Base-by-base conservation (phyloP, 176 grass and related monocot species). In the Bonia amplexicaulis region DNA sequence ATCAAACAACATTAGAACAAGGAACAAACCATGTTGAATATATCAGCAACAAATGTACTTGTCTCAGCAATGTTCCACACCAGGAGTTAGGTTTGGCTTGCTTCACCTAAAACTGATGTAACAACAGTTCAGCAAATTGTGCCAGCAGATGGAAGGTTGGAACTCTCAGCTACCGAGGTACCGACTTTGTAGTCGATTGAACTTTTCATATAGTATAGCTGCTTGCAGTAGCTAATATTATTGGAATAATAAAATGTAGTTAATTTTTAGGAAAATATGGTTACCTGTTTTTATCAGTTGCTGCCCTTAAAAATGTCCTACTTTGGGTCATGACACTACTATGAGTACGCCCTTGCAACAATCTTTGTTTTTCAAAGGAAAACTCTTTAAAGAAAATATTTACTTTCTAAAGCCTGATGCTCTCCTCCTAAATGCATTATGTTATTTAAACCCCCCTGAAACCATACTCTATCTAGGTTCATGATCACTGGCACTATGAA, bases 61-160 rank as follows among this genome's bases (percentile, higher is more conserved):
- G 22, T 46, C 68, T 31, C 16, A 42, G 8, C 72, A 17, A 40
- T 69, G 45, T 41, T 52, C n/a, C 52, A 77, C 77, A 11, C 22
- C 41, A 35, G 7, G 20, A 86, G 37, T 65, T 74, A 46, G 60
- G 47, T 74, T 73, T 76, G 53, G 20, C 39, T 65, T 53, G 65
- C 37, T 74, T 76, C 48, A 75, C 61, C 15, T 57, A 77, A 69
- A 77, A 70, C n/a, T 82, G 71, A 46, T 74, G 78, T 46, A 74
- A 66, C 27, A 55, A 3, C 44, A 70, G 13, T 42, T 47, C 9
- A 49, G 65, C n/a, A 31, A 46, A 27, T 46, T 65, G 42, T 79
- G 70, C 29, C 16, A 19, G 16, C 26, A 52, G 16, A 54, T 53
- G 9, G 20, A 53, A 48, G 42, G 25, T 48, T 79, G 41, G 25